Evolutionary conservation across 495 filamentous ascomycete genomes (phyloP).

Genomic region (Cladorrhinum samala): DNA sequence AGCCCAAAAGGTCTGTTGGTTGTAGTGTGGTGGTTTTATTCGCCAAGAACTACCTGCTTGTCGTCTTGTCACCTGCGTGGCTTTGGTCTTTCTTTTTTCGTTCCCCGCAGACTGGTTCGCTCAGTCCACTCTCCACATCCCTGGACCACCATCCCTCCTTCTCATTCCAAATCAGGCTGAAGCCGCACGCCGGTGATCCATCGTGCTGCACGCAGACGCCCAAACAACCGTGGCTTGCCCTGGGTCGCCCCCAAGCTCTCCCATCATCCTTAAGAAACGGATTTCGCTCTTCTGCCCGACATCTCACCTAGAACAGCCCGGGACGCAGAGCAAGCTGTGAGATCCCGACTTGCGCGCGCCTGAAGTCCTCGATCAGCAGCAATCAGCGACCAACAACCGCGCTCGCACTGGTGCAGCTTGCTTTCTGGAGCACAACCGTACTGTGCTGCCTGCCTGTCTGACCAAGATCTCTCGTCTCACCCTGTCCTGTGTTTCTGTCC

Average conservation of each 20-base stretch:
- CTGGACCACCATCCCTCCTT: not conserved
- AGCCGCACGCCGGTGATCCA: slow-evolving; percentile 19
- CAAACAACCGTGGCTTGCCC: slow-evolving; percentile 1
- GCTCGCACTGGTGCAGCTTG: not conserved
- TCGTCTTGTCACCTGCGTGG: slow-evolving; percentile 7
- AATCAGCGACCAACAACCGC: slow-evolving; percentile 7
- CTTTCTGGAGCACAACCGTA: slow-evolving; percentile 2
- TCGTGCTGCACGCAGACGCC: slow-evolving; percentile 9
- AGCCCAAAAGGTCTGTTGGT: slow-evolving; percentile 1
- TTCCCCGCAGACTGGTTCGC: slow-evolving; percentile 10
- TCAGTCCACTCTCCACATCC: slow-evolving; percentile 4
- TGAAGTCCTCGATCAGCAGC: slow-evolving; percentile 1
- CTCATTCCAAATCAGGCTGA: slow-evolving; percentile 13
- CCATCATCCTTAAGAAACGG: not conserved
- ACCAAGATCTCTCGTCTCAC: not conserved
- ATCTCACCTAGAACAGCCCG: slow-evolving; percentile 1
- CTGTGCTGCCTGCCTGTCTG: slow-evolving; percentile 10
- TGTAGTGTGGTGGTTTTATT: slow-evolving; percentile 9
- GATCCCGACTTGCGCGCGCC: not conserved
- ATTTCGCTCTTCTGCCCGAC: not conserved
- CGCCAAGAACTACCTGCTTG: slow-evolving; percentile 8
- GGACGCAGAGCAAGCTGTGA: slow-evolving; percentile 1
- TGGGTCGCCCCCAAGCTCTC: not conserved
- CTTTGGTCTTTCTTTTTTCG: slow-evolving; percentile 4
- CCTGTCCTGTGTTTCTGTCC: slow-evolving; percentile 1